Evolutionary conservation across 1,284 basidiomycete genomes (phyloP), one percentile per base, ranked within the genome.

Genomic region (Leccinum cinnamomeum): DNA sequence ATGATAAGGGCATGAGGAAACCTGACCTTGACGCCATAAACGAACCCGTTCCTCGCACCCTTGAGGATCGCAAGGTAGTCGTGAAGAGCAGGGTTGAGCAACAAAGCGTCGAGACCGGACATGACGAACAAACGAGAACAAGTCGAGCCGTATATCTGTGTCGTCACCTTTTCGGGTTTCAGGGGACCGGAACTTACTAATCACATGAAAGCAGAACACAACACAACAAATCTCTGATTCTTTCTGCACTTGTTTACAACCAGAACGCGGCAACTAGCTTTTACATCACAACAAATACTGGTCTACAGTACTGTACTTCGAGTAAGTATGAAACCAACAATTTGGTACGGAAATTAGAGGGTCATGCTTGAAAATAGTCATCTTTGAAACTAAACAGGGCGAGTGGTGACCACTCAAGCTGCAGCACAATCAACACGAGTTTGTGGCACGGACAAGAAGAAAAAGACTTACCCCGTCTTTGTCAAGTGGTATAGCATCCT

Each of bases 1-100:
- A 99, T 99, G 61, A 99, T 91, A 28, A 99, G 81, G 2, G 97
- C 97, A 84, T 99, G 97, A n/a, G 97, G 97, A 74, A 97, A 97
- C 53, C 94, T 83, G 69, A 98, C 93, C 82, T 98, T 98, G 71
- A 91, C 90, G 56, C 90, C 90, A 67, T 92, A 92, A 7, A 98
- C 94, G 62, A 97, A 83, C 10, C 97, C 97, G 78, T 98, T 98
- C 35, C 97, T 86, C 35, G 94, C 94, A 53, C 95, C 97, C 78
- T 99, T 99, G 72, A 98, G 77, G 70, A 99, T 89, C 23, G 93
- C 89, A 54, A 99, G 84, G 67, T 92, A 86, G 73, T 97, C 95
- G 75, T 97, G 96, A 72, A 91, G 91, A 11, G 84, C 84, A 11
- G 96, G 95, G 70, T 89, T 81, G 48, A 79, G 67, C 20, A 76